Evolutionary conservation across 2,329 filamentous ascomycete species (phyloP), one percentile per base, ranked within the genome.

Genomic region (Colletotrichum tabaci): DNA sequence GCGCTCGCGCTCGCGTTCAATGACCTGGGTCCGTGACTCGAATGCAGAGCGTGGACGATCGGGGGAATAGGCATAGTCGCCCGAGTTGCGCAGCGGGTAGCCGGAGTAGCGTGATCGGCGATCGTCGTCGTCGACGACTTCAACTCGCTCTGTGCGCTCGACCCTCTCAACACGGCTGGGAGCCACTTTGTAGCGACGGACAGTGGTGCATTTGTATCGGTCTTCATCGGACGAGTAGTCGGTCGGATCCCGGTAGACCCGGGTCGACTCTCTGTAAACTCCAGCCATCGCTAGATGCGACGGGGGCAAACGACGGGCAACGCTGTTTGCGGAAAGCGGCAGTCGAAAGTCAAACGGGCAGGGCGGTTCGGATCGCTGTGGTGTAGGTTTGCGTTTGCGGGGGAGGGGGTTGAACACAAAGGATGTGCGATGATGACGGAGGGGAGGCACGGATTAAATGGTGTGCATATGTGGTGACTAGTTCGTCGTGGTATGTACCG

Each of bases 41-140:
- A 85, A 82, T 56, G 84, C 82, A n/a, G 88, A 89, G 67, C 86
- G 85, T 30, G 87, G 86, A 12, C 86, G 83, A 66, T 88, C 87
- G 46, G 85, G 84, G 42, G 82, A 80, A 55, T 85, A 83, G 46
- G 80, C 79, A 23, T 83, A 74, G 61, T 86, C 85, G 71, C 80
- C 82, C 1, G 83, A 81, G 40, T 78, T 74, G 66, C 83, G 84
- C 56, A 80, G 80, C 73, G 65, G 72, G 66, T 80, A 77, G 57
- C 77, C 77, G 57, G 83, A 83, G 76, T 81, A 83, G 73, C 82
- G 83, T 61, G 83, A 84, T 76, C 84, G 84, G 62, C 80, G 79
- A 61, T 85, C 84, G 72, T 87, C 84, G 56, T 87, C 85, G 68
- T 84, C 77, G 55, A 86, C 77, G 55, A 86, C 84, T 61, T 84